phyloP scores from a whole-genome alignment of 305 asterid species.

The Fraxinus ornus region DNA sequence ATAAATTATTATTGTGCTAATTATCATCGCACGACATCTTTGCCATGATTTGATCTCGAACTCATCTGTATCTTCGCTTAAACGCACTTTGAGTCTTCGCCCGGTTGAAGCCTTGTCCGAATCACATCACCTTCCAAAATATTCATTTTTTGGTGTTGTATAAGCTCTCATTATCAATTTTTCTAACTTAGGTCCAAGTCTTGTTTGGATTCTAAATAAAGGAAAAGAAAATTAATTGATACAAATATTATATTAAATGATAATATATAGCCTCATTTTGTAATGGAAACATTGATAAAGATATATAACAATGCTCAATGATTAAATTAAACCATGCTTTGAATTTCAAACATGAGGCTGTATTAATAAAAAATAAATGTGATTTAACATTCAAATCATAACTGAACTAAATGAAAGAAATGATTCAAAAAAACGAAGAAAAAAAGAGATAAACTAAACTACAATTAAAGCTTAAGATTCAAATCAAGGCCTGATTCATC shows the following conservation, averaged over 20 bases:
- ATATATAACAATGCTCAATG: neutral
- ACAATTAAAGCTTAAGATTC: conserved; percentile 50
- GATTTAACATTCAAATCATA: neutral
- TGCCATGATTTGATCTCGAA: no score
- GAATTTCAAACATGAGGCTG: neutral
- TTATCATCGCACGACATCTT: no score
- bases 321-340: neutral
- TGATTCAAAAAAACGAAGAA: neutral
- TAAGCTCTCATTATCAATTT: no score
- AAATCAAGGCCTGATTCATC: conserved; percentile 48
- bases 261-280: neutral
- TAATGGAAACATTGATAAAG: neutral
- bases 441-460: neutral
- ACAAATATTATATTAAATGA: neutral
- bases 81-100: no score
- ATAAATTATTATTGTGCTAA: no score
- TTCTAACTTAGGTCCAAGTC: neutral
- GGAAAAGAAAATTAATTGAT: neutral
- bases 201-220: neutral
- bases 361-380: neutral
- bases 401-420: neutral
- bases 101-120: no score
- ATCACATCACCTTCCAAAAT: no score
- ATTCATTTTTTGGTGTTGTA: no score
- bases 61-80: no score